Base-by-base conservation (phyloP, 2,329 filamentous ascomycete genomes). In the Diaporthe vaccinii region DNA sequence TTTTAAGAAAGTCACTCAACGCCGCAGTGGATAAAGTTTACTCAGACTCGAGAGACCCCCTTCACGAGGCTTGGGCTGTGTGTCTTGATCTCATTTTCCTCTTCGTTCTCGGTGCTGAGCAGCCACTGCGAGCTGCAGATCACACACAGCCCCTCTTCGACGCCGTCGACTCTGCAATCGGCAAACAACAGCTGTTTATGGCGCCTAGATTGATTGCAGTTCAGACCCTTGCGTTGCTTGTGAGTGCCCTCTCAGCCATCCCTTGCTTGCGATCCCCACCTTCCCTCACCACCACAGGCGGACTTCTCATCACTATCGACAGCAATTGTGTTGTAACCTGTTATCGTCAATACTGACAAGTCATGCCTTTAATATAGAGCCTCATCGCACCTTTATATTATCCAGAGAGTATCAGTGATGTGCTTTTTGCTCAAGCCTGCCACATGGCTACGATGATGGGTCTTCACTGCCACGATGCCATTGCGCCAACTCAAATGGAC, bases 141-240 rank as follows among this genome's bases (percentile, higher is more conserved):
- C 61, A 65, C 20, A 65, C 61, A 14, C 61, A 65, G 28, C 61
- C 25, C 15, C 61, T 65, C 25, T 65, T 65, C 61, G 61, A 65
- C 25, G 61, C 61, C n/a, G 61, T 65, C 3, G 41, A 65, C 61
- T 65, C 61, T 34, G 61, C 61, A 65, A 65, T 65, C 20, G 28
- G 61, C 41, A 65, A 49, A 34, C 61, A 65, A 28, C 41, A 65
- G n/a, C 14, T 65, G 17, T 65, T 65, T 12, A 65, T 65, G 61
- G 61, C 61, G 28, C 61, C 61, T 9, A 44, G 59, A 28, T 25
- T 65, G 25, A 34, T 65, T 8, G 25, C 61, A 20, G 61, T 65
- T 49, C 61, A 65, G 17, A 65, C 61, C 4, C 41, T 65, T n/a
- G 61, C 61, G 14, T 49, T 65, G 25, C 61, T 65, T 46, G 61